Evolutionary conservation across 495 filamentous ascomycete species (phyloP).

Genomic region (Rhypophila decipiens): DNA sequence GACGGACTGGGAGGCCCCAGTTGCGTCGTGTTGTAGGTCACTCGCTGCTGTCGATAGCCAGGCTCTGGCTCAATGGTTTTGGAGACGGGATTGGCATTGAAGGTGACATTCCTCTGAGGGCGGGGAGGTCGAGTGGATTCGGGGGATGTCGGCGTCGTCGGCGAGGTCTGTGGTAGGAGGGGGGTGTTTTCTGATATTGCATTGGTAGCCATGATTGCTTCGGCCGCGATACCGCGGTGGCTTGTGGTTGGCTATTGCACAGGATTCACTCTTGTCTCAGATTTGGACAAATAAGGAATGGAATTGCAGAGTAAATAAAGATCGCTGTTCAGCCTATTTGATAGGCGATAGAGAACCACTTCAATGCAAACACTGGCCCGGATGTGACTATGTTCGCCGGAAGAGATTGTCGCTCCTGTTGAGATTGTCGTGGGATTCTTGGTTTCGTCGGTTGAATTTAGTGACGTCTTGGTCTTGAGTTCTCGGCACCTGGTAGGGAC

Average conservation of each 20-base stretch:
- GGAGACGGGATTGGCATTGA: slow-evolving; percentile 43
- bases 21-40: slow-evolving; percentile 1
- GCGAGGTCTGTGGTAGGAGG: slow-evolving; percentile 31
- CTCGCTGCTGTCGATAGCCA: slow-evolving; percentile 8
- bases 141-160: slow-evolving; percentile 17
- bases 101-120: slow-evolving; percentile 40
- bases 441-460: neutral
- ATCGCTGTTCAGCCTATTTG: no score
- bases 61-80: slow-evolving; percentile 45
- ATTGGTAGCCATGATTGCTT: slow-evolving; percentile 4
- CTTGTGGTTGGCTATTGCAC: no score
- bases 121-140: slow-evolving; percentile 28
- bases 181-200: slow-evolving; percentile 25
- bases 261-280: no score
- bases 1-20: slow-evolving; percentile 9
- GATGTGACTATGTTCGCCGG: no score
- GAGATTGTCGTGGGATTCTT: neutral
- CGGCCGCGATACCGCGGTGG: no score
- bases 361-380: no score
- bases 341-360: no score
- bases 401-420: no score
- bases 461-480: neutral
- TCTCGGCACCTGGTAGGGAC: no score
- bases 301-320: no score
- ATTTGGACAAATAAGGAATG: no score